A percentile compares a stretch with the other conserved stretches of the same genome.
Evolutionary conservation across 345 rosid species (phyloP).

Genomic region (Acer negundo): DNA sequence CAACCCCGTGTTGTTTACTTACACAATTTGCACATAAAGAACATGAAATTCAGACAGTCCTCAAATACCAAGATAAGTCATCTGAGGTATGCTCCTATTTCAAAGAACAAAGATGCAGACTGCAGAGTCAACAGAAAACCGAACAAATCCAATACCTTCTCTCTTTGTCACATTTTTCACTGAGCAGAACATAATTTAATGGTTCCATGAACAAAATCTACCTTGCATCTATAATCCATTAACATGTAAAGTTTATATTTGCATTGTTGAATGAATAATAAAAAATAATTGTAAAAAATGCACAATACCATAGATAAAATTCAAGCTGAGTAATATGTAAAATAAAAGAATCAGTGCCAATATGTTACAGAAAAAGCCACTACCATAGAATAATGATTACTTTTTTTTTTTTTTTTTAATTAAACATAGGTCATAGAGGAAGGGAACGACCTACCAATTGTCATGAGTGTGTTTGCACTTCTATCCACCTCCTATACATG

Average conservation of each 20-base stretch:
- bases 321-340: not conserved
- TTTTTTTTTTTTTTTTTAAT: not conserved
- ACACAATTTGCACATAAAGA: not conserved
- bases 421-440: not conserved
- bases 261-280: not conserved
- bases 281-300: not conserved
- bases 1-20: not conserved
- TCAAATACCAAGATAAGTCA: not conserved
- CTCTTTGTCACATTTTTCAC: not conserved
- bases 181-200: not conserved
- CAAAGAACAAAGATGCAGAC: not conserved
- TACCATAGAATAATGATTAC: not conserved
- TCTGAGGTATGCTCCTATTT: not conserved
- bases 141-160: not conserved
- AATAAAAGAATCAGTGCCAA: not conserved
- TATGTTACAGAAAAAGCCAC: slow-evolving; percentile 6
- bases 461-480: slow-evolving; percentile 74
- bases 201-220: not conserved
- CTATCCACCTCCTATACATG: slow-evolving; percentile 87
- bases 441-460: slow-evolving; percentile 64
- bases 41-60: not conserved
- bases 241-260: not conserved
- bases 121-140: not conserved
- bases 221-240: not conserved
- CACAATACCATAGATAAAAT: not conserved